A percentile compares a stretch with the other conserved stretches of the same genome.
Evolutionary conservation across 257 asterid species (phyloP).

Genomic region (Ophiorrhiza pumila): DNA sequence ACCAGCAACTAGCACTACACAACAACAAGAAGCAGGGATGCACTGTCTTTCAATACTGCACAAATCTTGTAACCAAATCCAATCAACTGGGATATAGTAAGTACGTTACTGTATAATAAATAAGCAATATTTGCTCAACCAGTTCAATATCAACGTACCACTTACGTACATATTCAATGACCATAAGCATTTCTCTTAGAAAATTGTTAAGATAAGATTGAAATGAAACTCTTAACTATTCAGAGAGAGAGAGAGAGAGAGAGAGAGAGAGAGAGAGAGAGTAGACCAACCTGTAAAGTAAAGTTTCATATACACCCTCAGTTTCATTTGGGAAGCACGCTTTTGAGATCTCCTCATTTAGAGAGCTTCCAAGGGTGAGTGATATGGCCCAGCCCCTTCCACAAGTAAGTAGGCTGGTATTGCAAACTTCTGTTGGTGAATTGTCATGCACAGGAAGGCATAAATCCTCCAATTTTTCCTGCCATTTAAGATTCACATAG

Average conservation of each 20-base stretch:
- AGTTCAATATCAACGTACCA: not conserved
- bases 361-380: constrained; percentile 58
- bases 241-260: no score
- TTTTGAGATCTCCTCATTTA: constrained; percentile 62
- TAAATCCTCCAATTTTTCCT: constrained; percentile 57
- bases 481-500: constrained; percentile 20
- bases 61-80: not conserved
- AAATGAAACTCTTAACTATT: not conserved
- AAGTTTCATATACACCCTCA: constrained; percentile 41
- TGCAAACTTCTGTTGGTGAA: constrained; percentile 33
- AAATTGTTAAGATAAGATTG: not conserved
- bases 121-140: not conserved
- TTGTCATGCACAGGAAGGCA: constrained; percentile 42
- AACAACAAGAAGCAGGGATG: not conserved
- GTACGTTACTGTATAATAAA: not conserved
- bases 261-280: constrained; percentile 1
- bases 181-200: not conserved
- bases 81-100: not conserved
- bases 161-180: no score
- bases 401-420: constrained; percentile 50
- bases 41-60: not conserved
- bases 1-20: not conserved
- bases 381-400: constrained; percentile 97
- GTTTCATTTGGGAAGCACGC: constrained; percentile 55
- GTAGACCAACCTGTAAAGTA: constrained; percentile 66